Base-by-base conservation (phyloP, 2,329 filamentous ascomycete species). In the Diaporthe australafricana region DNA sequence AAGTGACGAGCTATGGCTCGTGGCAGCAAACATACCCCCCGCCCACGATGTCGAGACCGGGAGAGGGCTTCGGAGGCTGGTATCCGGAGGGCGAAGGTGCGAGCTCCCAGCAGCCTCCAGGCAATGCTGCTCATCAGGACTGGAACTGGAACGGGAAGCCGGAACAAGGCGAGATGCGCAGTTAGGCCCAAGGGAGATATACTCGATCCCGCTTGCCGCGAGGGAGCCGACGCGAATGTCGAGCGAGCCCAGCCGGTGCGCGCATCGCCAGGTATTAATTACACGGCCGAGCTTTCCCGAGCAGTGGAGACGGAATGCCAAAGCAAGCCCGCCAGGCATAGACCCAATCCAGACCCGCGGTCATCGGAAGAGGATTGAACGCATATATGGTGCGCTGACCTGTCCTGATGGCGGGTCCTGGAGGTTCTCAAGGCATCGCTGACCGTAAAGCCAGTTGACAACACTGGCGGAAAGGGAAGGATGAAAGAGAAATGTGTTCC, bases 51-150 rank as follows among this genome's bases (percentile, higher is more conserved):
- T 11, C 42, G 17, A 73, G 68, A 47, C 57, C 63, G 22, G 65
- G 65, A 35, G 71, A 62, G 27, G 55, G 53, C 38, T 73, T 68
- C 55, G 71, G 71, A 5, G 40, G 55, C 40, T 73, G 71, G 71
- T 71, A 71, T 27, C 52, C 68, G 17, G 60, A 73, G 16, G 32
- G 53, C 47, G 71, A 48, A 11, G 57, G 66, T 27, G 32, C 53
- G 12, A 40, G 25, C 17, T 40, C 66, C 3, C 66, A 69, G 25
- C 53, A 30, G 20, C 52, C 38, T 5, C 30, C 53, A 9, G 40
- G n/a, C 1, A 48, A 6, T 17, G 65, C 65, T 17, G 25, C 38
- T 12, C 50, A 68, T 17, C 66, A 63, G 35, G 60, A 63, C 60
- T 63, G 60, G 60, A 63, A 63, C 42, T 63, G 60, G 60, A 63